Evolutionary conservation across 2,329 filamentous ascomycete species (phyloP).

Genomic region (Cytospora paraplurivora): DNA sequence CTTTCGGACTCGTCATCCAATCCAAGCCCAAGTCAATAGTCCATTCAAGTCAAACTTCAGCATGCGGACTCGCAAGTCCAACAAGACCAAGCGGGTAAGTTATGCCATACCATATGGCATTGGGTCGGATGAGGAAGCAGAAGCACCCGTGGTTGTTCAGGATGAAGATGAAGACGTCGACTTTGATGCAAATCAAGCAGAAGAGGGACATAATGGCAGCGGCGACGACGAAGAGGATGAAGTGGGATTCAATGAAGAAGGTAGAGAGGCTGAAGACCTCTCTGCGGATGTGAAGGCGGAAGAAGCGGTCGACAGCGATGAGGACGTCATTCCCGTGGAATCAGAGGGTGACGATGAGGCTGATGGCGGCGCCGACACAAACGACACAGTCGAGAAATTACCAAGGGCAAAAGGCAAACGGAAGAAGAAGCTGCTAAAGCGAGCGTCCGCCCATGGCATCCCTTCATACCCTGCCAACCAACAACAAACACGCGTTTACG

Average conservation of each 20-base stretch:
- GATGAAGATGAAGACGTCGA: slow-evolving; percentile 17
- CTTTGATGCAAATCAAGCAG: slow-evolving; percentile 9
- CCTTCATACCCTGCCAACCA: slow-evolving; percentile 37
- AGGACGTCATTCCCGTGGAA: slow-evolving; percentile 5
- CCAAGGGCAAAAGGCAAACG: slow-evolving; percentile 14
- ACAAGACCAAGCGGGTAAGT: slow-evolving; percentile 25
- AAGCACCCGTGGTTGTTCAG: not conserved
- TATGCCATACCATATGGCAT: slow-evolving; percentile 20
- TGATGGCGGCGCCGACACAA: not conserved
- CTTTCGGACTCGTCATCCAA: not conserved
- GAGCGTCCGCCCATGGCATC: slow-evolving; percentile 36
- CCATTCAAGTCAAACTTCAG: not conserved
- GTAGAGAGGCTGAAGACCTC: not conserved
- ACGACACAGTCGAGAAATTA: slow-evolving; percentile 6
- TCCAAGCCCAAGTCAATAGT: not conserved
- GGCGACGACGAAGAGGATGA: slow-evolving; percentile 7
- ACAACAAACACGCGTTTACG: slow-evolving; percentile 40
- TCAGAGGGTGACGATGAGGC: slow-evolving; percentile 13
- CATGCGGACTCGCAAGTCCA: slow-evolving; percentile 28
- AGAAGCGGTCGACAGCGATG: slow-evolving; percentile 7
- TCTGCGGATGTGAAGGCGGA: not conserved
- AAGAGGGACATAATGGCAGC: slow-evolving; percentile 9
- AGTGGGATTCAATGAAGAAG: not conserved
- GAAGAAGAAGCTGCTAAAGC: slow-evolving; percentile 22
- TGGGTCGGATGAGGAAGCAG: slow-evolving; percentile 22